These are phyloP conservation scores for Russula lepida DNA, from an alignment of 768 basidiomycete genomes.

Conservation along the genomic window DNA sequence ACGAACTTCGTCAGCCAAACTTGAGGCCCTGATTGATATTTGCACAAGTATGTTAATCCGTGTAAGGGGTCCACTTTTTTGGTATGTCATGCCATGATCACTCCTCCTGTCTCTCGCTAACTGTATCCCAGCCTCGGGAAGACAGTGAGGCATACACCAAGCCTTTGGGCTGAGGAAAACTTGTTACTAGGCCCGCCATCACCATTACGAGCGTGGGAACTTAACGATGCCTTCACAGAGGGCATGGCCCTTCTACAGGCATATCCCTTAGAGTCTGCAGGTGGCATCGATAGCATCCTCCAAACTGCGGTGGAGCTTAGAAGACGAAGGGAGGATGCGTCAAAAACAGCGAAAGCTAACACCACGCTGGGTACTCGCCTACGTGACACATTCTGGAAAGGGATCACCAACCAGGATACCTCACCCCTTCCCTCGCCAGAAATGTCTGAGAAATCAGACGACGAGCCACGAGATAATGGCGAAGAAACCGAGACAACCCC, in stretches of 20 bases:
- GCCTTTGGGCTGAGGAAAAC: conserved; percentile 49
- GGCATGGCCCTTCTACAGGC: conserved; percentile 53
- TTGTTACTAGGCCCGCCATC: conserved; percentile 32
- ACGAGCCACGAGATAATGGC: conserved; percentile 31
- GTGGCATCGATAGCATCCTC: conserved; percentile 62
- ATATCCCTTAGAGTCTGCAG: conserved; percentile 57
- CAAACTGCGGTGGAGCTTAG: conserved; percentile 59
- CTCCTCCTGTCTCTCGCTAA: neutral
- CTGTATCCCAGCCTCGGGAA: conserved; percentile 43
- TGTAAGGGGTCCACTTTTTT: conserved; percentile 43
- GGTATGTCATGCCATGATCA: conserved; percentile 32
- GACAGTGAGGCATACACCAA: conserved; percentile 32
- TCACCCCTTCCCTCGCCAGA: conserved; percentile 32
- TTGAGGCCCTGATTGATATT: conserved; percentile 62
- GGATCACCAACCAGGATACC: conserved; percentile 47
- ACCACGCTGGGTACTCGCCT: conserved; percentile 48
- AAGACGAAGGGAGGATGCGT: conserved; percentile 39
- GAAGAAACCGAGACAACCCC: conserved; percentile 38
- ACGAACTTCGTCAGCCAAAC: conserved; percentile 46
- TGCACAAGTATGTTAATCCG: conserved; percentile 63
- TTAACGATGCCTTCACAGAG: conserved; percentile 58
- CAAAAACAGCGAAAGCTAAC: conserved; percentile 27
- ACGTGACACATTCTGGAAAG: conserved; percentile 57
- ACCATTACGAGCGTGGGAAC: conserved; percentile 40
- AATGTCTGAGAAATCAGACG: conserved; percentile 25